Conservation (phyloP, 768 basidiomycete genomes). For the Leccinellum rugosiceps region DNA sequence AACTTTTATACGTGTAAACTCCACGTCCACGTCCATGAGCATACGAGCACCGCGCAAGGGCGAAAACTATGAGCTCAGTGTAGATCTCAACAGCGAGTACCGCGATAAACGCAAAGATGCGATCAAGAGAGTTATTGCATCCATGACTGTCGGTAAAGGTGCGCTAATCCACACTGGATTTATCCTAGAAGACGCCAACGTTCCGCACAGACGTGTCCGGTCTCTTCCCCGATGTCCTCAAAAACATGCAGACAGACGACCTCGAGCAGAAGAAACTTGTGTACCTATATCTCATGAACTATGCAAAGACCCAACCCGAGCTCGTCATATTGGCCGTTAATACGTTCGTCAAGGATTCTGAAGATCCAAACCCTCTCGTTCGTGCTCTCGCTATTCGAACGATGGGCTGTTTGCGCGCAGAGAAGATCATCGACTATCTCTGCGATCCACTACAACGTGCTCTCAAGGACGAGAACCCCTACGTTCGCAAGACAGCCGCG, state of each 20-base stretch:
- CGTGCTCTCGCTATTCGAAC: constrained; percentile 96
- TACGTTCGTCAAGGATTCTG: constrained; percentile 97
- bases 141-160: constrained; percentile 99
- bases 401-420: constrained; percentile 95
- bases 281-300: constrained; percentile 99
- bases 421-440: constrained; percentile 99
- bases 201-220: constrained; percentile 72
- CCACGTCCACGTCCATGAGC: constrained; percentile 32
- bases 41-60: constrained; percentile 69
- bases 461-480: constrained; percentile 93
- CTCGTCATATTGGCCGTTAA: constrained; percentile 99
- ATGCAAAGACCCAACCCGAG: constrained; percentile 97
- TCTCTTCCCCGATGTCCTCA: constrained; percentile 95
- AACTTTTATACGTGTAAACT: background rate
- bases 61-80: constrained; percentile 95
- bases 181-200: constrained; percentile 6
- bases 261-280: constrained; percentile 99
- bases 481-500: constrained; percentile 97
- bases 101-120: constrained; percentile 96
- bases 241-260: constrained; percentile 99
- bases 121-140: constrained; percentile 95
- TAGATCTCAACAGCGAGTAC: constrained; percentile 97
- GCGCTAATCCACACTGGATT: constrained; percentile 18
- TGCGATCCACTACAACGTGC: constrained; percentile 91
- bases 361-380: constrained; percentile 95